Evolutionary conservation across 345 rosid genomes (phyloP), one percentile per base, ranked within the genome.

Genomic region (Cardamine resedifolia): DNA sequence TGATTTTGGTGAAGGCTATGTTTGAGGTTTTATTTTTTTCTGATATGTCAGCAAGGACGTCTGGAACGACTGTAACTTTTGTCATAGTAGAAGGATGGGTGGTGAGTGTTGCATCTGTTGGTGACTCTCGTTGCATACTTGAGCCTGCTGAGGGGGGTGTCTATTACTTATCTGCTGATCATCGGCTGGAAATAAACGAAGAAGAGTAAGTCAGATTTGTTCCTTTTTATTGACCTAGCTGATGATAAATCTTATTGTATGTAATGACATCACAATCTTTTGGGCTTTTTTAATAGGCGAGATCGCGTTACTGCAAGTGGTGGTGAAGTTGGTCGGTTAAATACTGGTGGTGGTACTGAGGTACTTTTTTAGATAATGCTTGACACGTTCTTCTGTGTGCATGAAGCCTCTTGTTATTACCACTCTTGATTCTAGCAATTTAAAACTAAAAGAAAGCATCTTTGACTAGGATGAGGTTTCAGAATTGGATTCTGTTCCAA

Each of bases 261-360:
- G 23, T 18, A 5, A 45, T 61, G 60, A 65, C 33, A 56, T 83
- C 28, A 28, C 11, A 12, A 44, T 67, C 18, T 58, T 44, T 55
- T 45, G 49, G 58, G n/a, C 60, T 16, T 77, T 76, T 39, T 58
- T 1, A 62, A 19, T 57, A 96, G 99, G 92, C 84, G 96, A 83
- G 85, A 81, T 8, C 98, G 98, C 14, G 83, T 96, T 64, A 96
- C 98, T 57, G 85, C 94, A 49, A 87, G 99, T 74, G 99, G 99
- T 53, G 99, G 99, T 78, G 99, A 96, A 82, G 98, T 96, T 76
- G 99, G 99, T 57, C 90, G 98, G 64, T 83, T 96, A 58, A 92
- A 90, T 77, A 82, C 99, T 64, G 99, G 99, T 64, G 97, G 98
- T 64, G 99, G 99, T 81, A 85, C 96, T 6, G 97, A 92, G 98